Percentiles rank a stretch among this genome's conserved stretches.
Conservation (phyloP, 2,329 filamentous ascomycete genomes). For the Paramyrothecium roridum region DNA sequence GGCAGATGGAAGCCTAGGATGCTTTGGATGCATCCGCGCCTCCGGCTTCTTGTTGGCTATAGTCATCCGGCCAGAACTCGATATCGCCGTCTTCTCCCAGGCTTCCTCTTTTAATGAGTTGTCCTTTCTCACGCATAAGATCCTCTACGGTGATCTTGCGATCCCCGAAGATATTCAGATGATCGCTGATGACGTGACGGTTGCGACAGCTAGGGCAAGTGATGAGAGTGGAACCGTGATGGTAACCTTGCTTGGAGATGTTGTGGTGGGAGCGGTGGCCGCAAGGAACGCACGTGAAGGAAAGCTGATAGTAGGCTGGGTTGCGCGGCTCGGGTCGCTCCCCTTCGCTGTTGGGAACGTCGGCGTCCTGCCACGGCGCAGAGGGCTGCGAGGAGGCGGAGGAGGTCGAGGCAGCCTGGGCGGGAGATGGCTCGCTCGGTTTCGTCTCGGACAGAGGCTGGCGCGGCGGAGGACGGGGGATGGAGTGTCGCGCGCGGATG, state of each 20-base stretch:
- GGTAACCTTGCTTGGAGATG: constrained; percentile 92
- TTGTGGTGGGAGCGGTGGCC: constrained; percentile 74
- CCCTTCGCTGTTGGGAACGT: constrained; percentile 22
- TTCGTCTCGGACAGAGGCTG: constrained; percentile 1
- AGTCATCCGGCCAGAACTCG: constrained; percentile 84
- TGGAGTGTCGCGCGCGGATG: constrained; percentile 28
- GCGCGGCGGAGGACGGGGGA: constrained; percentile 27
- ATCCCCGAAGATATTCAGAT: constrained; percentile 76
- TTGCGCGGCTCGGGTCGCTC: constrained; percentile 25
- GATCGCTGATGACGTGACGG: constrained; percentile 88
- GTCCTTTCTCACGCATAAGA: constrained; percentile 72
- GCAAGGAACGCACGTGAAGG: constrained; percentile 92
- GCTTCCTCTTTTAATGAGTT: constrained; percentile 67
- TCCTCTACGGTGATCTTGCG: constrained; percentile 70
- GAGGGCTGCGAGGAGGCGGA: constrained; percentile 5
- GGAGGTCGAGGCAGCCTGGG: not conserved
- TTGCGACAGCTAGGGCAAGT: constrained; percentile 83
- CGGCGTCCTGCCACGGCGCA: constrained; percentile 6
- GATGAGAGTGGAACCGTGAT: constrained; percentile 84
- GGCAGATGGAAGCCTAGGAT: constrained; percentile 3
- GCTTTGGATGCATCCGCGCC: constrained; percentile 10
- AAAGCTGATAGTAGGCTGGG: constrained; percentile 77
- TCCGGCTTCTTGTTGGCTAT: constrained; percentile 15
- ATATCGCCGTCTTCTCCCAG: constrained; percentile 78
- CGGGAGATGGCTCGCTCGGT: not conserved